These are phyloP conservation scores for Penicillium verrucosum DNA, from an alignment of 2,329 filamentous ascomycete genomes.

Conservation along the genomic window DNA sequence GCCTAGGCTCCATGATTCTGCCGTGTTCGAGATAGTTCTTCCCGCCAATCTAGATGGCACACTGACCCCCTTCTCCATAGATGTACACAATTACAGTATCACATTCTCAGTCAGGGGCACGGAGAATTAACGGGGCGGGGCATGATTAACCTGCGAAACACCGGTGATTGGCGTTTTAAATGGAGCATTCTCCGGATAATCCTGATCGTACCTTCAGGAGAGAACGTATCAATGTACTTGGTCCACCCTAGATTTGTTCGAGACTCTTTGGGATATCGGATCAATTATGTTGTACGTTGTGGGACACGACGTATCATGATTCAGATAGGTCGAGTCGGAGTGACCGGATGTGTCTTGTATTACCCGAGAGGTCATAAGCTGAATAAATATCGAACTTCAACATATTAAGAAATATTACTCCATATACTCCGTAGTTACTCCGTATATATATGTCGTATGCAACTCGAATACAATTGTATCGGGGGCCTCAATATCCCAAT, in stretches of 20 bases:
- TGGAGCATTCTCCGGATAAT: conserved; percentile 3
- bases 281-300: neutral
- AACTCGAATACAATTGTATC: neutral
- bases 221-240: neutral
- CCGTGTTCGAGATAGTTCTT: conserved; percentile 1
- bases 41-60: conserved; percentile 2
- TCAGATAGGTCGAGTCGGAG: neutral
- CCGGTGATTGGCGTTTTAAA: neutral
- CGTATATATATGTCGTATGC: neutral
- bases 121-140: conserved; percentile 6
- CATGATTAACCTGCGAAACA: neutral
- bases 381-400: neutral
- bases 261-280: neutral
- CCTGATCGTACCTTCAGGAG: neutral
- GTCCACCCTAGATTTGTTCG: conserved; percentile 3
- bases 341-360: neutral
- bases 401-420: too few relatives aligned
- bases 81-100: neutral
- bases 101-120: conserved; percentile 3
- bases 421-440: too few relatives aligned
- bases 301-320: neutral
- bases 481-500: neutral
- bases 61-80: neutral
- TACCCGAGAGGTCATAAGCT: neutral
- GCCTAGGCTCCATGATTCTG: neutral